phyloP scores from a whole-genome alignment of 2,329 filamentous ascomycete species.

The Aureobasidium sp. region DNA sequence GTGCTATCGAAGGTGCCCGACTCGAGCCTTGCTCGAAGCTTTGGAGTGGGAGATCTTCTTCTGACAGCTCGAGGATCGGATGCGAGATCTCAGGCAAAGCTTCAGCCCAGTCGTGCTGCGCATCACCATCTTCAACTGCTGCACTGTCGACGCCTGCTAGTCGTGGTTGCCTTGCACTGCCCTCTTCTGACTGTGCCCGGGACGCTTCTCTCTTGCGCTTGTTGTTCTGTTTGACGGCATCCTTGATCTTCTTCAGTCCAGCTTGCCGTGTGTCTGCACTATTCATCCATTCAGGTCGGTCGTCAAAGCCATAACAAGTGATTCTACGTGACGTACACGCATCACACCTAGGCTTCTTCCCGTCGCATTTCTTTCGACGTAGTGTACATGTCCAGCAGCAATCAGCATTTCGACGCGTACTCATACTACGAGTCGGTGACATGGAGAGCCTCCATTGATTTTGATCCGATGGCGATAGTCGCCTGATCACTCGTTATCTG shows the following conservation, averaged over 20 bases:
- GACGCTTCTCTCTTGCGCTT: background rate
- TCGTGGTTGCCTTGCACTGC: background rate
- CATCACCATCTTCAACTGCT: background rate
- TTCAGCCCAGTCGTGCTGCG: background rate
- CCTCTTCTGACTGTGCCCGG: background rate
- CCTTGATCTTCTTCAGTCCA: background rate
- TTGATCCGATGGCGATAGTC: background rate
- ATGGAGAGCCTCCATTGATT: background rate
- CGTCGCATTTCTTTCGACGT: slow-evolving; percentile 16
- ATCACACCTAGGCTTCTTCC: background rate
- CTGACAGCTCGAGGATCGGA: background rate
- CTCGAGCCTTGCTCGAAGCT: background rate
- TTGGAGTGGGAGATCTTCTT: background rate
- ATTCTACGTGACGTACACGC: slow-evolving; percentile 3
- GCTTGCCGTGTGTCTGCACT: background rate
- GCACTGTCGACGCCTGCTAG: background rate
- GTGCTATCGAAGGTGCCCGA: background rate
- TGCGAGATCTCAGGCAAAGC: background rate
- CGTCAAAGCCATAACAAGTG: slow-evolving; percentile 14
- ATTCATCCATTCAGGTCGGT: slow-evolving; percentile 10
- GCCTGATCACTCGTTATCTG: background rate
- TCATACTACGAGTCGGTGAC: background rate
- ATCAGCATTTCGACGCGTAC: background rate
- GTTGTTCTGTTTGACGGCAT: slow-evolving; percentile 10
- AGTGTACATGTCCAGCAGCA: slow-evolving; percentile 16